phyloP scores from a whole-genome alignment of 2,329 filamentous ascomycete genomes.

The Alternaria burnsii region DNA sequence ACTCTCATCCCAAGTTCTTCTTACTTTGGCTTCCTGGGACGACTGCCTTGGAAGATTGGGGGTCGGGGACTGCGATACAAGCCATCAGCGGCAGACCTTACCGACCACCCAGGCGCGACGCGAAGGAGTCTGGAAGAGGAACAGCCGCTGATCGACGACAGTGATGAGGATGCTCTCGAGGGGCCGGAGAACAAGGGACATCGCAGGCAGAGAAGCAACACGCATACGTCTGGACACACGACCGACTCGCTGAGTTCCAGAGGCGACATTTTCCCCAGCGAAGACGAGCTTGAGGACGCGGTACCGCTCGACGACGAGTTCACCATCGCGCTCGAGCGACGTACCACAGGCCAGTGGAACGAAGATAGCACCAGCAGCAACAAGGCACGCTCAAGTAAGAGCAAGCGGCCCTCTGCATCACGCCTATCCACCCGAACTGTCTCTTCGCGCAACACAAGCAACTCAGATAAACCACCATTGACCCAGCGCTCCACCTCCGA shows the following conservation, averaged over 20 bases:
- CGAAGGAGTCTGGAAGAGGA: conserved; percentile 66
- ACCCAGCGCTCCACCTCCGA: conserved; percentile 37
- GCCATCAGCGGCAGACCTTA: conserved; percentile 87
- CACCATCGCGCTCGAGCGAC: conserved; percentile 79
- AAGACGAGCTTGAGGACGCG: conserved; percentile 86
- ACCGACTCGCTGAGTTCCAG: conserved; percentile 86
- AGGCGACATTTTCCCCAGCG: conserved; percentile 90
- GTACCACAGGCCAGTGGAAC: conserved; percentile 63
- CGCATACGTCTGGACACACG: conserved; percentile 80
- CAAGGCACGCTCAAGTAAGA: conserved; percentile 59
- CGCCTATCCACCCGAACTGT: conserved; percentile 56
- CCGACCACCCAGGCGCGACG: conserved; percentile 78
- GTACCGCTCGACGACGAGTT: conserved; percentile 94
- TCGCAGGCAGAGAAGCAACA: conserved; percentile 75
- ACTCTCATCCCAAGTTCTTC: conserved; percentile 90
- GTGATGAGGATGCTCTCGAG: conserved; percentile 55
- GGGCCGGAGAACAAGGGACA: conserved; percentile 46
- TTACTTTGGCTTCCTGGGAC: conserved; percentile 82
- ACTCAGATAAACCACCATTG: conserved; percentile 29
- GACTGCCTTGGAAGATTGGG: conserved; percentile 85
- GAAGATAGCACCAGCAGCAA: conserved; percentile 78
- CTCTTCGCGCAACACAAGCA: conserved; percentile 57
- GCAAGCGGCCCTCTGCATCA: conserved; percentile 57
- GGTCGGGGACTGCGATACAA: conserved; percentile 82
- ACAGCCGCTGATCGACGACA: conserved; percentile 73